These are phyloP conservation scores for Metahyphopichia silvanorum DNA, from an alignment of 805 yeast species.

Conservation along the genomic window DNA sequence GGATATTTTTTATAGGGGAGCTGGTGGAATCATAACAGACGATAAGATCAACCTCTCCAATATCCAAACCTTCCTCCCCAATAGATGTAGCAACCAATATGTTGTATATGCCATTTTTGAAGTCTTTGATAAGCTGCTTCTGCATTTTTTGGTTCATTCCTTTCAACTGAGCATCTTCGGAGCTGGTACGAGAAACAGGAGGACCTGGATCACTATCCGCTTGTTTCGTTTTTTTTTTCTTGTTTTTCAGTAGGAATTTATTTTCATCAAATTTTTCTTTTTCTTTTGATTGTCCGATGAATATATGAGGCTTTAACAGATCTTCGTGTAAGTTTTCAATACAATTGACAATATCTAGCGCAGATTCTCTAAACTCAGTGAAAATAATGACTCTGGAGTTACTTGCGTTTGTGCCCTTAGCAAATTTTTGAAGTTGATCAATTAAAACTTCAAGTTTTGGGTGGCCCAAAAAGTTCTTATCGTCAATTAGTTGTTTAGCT, in stretches of 20 bases:
- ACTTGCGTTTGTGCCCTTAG: conserved; percentile 32
- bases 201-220: conserved; percentile 13
- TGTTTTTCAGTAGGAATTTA: conserved; percentile 40
- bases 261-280: conserved; percentile 66
- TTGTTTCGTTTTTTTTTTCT: conserved; percentile 19
- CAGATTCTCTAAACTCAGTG: conserved; percentile 87
- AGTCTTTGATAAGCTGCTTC: conserved; percentile 69
- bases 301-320: conserved; percentile 66
- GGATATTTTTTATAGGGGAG: conserved; percentile 90
- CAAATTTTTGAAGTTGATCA: conserved; percentile 57
- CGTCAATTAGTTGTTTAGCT: conserved; percentile 43
- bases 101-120: conserved; percentile 71
- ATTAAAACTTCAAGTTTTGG: conserved; percentile 65
- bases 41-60: conserved; percentile 95
- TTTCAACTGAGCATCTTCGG: conserved; percentile 69
- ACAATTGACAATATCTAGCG: conserved; percentile 75
- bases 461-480: conserved; percentile 52
- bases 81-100: conserved; percentile 92
- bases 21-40: conserved; percentile 90
- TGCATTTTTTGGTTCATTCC: conserved; percentile 94
- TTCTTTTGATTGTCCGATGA: conserved; percentile 87
- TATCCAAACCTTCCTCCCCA: conserved; percentile 98
- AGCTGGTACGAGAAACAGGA: conserved; percentile 49
- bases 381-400: conserved; percentile 81
- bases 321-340: conserved; percentile 36